Conservation (phyloP, 352 stramenopile species). For the Salisapilia sapeloensis region DNA sequence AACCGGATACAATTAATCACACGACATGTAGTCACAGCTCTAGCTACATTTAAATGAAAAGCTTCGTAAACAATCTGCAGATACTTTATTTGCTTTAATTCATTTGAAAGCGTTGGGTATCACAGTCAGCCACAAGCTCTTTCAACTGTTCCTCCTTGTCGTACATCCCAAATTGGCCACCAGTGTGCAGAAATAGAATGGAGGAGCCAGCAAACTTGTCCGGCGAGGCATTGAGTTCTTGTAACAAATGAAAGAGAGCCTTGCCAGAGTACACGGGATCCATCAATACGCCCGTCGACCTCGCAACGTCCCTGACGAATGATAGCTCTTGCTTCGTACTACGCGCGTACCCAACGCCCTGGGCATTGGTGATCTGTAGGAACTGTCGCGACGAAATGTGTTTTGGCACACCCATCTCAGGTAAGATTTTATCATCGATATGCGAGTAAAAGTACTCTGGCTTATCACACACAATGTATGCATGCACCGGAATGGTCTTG, state of each 20-base stretch:
- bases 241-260: slow-evolving; percentile 65
- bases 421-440: slow-evolving; percentile 56
- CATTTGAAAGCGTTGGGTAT: slow-evolving; percentile 43
- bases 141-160: slow-evolving; percentile 79
- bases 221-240: slow-evolving; percentile 48
- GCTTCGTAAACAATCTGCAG: background rate
- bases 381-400: slow-evolving; percentile 40
- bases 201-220: slow-evolving; percentile 68
- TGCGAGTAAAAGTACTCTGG: slow-evolving; percentile 73
- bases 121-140: slow-evolving; percentile 19
- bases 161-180: slow-evolving; percentile 82
- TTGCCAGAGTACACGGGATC: slow-evolving; percentile 82
- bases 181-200: slow-evolving; percentile 86
- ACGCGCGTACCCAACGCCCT: slow-evolving; percentile 64
- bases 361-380: slow-evolving; percentile 35
- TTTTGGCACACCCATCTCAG: slow-evolving; percentile 34
- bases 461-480: slow-evolving; percentile 77
- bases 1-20: too few relatives aligned
- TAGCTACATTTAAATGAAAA: background rate
- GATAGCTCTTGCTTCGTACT: slow-evolving; percentile 61
- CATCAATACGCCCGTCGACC: slow-evolving; percentile 64
- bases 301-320: slow-evolving; percentile 55
- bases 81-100: slow-evolving; percentile 6
- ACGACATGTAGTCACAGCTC: too few relatives aligned
- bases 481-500: slow-evolving; percentile 26